phyloP scores from a whole-genome alignment of 192 early-diverging fungal species.

The Phycomyces nitens region DNA sequence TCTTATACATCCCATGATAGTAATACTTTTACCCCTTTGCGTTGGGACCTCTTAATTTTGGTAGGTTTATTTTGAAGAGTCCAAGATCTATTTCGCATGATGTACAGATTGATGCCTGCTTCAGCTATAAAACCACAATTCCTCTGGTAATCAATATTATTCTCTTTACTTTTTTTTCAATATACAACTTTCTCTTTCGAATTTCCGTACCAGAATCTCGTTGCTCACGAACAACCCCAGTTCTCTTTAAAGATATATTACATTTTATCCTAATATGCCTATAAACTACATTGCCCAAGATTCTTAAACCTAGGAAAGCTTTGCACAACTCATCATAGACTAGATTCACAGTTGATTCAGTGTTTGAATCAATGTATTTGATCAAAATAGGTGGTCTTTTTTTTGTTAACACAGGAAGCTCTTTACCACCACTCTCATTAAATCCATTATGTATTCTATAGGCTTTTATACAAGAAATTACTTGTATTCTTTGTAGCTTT shows the following conservation, averaged over 20 bases:
- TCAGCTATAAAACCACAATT: conserved; percentile 27
- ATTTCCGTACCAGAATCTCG: conserved; percentile 9
- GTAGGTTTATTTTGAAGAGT: conserved; percentile 6
- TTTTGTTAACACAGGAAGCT: conserved; percentile 4
- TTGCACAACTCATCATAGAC: conserved; percentile 5
- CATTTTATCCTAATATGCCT: conserved; percentile 7
- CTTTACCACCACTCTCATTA: conserved; percentile 17
- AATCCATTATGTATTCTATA: conserved; percentile 10
- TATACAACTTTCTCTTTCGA: conserved; percentile 11
- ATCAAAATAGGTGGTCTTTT: conserved; percentile 11
- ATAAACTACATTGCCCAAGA: conserved; percentile 9
- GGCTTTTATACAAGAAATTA: conserved; percentile 7
- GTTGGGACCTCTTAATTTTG: conserved; percentile 11
- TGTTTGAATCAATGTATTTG: conserved; percentile 7
- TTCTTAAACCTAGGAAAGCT: conserved; percentile 9
- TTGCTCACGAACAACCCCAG: neutral
- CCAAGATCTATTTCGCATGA: conserved; percentile 13
- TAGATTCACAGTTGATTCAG: conserved; percentile 7
- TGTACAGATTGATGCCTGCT: conserved; percentile 29
- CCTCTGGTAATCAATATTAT: conserved; percentile 14
- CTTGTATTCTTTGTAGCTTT: conserved; percentile 7
- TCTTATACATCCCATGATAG: conserved; percentile 8
- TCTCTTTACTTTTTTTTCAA: conserved; percentile 4
- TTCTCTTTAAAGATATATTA: conserved; percentile 7
- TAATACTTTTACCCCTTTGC: conserved; percentile 3